Evolutionary conservation across 306 rosid species (phyloP).

Genomic region (Pterocarpus macrocarpus): DNA sequence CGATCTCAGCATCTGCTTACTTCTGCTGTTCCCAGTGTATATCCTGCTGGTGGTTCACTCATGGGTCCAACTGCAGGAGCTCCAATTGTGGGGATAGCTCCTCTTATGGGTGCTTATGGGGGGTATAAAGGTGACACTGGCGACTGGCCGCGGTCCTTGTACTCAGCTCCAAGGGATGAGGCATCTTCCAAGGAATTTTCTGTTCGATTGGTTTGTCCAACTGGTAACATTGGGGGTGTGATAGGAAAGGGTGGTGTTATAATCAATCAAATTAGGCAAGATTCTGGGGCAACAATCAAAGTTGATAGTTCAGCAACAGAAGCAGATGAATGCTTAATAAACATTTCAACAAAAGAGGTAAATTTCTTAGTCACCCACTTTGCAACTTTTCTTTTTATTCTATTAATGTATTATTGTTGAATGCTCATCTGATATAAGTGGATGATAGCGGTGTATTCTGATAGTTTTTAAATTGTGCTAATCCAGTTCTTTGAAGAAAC

Average conservation of each 20-base stretch:
- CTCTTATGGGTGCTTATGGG: constrained; percentile 83
- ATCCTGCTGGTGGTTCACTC: constrained; percentile 72
- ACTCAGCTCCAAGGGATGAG: constrained; percentile 93
- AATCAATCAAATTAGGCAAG: constrained; percentile 97
- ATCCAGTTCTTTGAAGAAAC: constrained; percentile 89
- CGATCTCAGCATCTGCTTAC: constrained; percentile 90
- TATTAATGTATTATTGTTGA: neutral
- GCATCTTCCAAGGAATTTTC: constrained; percentile 85
- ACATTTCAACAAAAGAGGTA: constrained; percentile 91
- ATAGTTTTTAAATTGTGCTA: constrained; percentile 36
- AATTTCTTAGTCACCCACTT: constrained; percentile 19
- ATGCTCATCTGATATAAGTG: neutral
- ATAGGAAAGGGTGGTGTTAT: constrained; percentile 97
- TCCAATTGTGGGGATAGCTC: constrained; percentile 85
- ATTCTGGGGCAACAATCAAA: constrained; percentile 88
- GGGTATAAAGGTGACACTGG: constrained; percentile 90
- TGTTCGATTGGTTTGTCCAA: constrained; percentile 87
- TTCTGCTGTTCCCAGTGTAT: constrained; percentile 66
- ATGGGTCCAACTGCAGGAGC: constrained; percentile 79
- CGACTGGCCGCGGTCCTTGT: constrained; percentile 90
- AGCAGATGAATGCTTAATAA: constrained; percentile 89
- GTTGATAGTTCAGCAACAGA: constrained; percentile 92
- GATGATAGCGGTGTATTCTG: constrained; percentile 35
- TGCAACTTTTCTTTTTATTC: constrained; percentile 22
- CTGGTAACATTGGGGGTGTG: constrained; percentile 91